These are phyloP conservation scores for Phialemoniopsis sp. DNA, from an alignment of 2,329 filamentous ascomycete species.

Conservation along the genomic window DNA sequence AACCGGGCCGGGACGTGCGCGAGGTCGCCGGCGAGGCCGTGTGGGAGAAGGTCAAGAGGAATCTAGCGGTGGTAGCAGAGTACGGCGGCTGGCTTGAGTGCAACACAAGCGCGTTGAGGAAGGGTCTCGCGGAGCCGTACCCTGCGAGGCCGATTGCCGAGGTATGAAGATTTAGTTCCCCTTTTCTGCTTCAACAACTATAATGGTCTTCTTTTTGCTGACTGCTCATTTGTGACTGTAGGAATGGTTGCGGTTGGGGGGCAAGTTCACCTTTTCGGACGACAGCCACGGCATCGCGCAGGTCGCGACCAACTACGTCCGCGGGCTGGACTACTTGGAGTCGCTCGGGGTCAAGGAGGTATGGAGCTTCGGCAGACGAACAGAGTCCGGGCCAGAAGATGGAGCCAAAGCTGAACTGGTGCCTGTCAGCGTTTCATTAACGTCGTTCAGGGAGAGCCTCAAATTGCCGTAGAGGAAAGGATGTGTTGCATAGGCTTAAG, in stretches of 20 bases:
- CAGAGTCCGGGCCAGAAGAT: constrained; percentile 20
- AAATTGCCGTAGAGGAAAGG: not conserved
- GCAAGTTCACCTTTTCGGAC: constrained; percentile 86
- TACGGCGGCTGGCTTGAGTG: constrained; percentile 86
- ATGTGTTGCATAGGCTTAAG: no score
- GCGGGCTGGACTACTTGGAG: constrained; percentile 66
- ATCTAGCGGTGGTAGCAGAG: constrained; percentile 63
- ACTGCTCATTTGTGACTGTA: not conserved
- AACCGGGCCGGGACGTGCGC: constrained; percentile 59
- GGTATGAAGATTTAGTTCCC: constrained; percentile 43
- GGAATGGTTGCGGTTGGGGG: constrained; percentile 69
- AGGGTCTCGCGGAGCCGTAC: constrained; percentile 89
- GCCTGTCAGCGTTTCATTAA: constrained; percentile 27
- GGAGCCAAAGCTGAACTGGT: constrained; percentile 27
- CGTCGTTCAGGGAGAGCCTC: constrained; percentile 8
- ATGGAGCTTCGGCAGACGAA: constrained; percentile 45
- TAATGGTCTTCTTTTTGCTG: constrained; percentile 4
- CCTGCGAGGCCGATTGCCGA: constrained; percentile 74
- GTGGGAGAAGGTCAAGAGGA: constrained; percentile 71
- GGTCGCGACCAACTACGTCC: constrained; percentile 77
- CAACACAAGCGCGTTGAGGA: constrained; percentile 82
- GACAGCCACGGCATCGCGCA: constrained; percentile 90
- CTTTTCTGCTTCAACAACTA: no score
- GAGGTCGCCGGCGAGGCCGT: constrained; percentile 38
- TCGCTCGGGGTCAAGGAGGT: constrained; percentile 61